Evolutionary conservation across 1,284 basidiomycete species (phyloP), one percentile per base, ranked within the genome.

Genomic region (Apiotrichum sp.): DNA sequence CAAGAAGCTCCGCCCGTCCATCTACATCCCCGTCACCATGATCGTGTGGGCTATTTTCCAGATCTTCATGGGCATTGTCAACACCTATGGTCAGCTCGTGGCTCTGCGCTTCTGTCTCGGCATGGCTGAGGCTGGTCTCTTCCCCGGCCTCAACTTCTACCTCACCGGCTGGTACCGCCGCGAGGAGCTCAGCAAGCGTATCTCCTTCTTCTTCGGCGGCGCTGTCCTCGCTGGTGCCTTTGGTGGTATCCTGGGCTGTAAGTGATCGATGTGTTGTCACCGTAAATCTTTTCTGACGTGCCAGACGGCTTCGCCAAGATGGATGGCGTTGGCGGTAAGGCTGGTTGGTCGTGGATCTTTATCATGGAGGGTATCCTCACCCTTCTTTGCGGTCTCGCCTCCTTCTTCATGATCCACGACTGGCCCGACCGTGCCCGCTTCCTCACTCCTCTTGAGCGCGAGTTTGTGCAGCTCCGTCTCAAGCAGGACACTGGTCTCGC

Each of bases 141-240:
- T 76, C 68, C 70, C 73, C 16, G 73, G 72, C 47, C 71, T 77
- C 62, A 73, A 73, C 44, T 77, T 77, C 65, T 76, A 73, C 66
- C 64, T 78, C 34, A 71, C 73, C 14, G 69, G 71, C 7, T 78
- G 77, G 77, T 79, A 79, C 62, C 70, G 69, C 53, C 66, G 75
- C 49, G 65, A 64, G 42, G 76, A 78, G 61, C 65, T 67, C 9
- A 67, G 69, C 47, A 70, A 74, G 41, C 69, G 78, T 2, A 74
- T 75, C 42, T 67, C 76, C 11, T 62, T 80, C 46, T 79, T 79
- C 71, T 80, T 79, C 58, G 74, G 71, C 4, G 73, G 76, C 4
- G 78, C 78, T 1, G 78, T 78, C 0, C 61, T 78, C 4, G 73
- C 75, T 1, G 78, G 78, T 33, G 72, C 73, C 14, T 75, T 74